phyloP scores from a whole-genome alignment of 2,329 filamentous ascomycete genomes.

The Eutypa lata region DNA sequence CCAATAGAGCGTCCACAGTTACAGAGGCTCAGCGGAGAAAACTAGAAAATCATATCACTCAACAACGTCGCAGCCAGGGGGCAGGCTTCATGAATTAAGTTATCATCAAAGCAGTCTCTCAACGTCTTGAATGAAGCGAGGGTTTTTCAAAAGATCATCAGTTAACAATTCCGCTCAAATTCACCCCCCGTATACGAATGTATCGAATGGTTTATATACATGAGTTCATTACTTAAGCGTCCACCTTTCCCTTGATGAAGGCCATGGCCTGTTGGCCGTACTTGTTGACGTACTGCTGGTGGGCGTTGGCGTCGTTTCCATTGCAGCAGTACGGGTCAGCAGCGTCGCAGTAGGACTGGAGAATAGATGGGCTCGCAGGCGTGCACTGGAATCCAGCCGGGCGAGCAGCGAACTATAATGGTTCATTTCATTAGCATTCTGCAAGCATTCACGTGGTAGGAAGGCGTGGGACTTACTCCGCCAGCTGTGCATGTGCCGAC shows the following conservation, averaged over 20 bases:
- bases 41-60: no score
- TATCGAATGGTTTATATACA: no score
- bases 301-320: constrained; percentile 56
- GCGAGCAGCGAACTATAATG: constrained; percentile 55
- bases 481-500: constrained; percentile 57
- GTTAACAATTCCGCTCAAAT: no score
- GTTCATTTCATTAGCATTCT: neutral
- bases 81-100: no score
- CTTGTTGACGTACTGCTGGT: constrained; percentile 61
- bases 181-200: no score
- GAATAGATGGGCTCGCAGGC: constrained; percentile 45
- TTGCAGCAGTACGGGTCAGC: constrained; percentile 66
- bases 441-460: neutral
- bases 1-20: no score
- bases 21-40: no score
- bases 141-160: no score
- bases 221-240: no score
- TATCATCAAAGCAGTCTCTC: no score
- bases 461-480: constrained; percentile 48
- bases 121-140: no score
- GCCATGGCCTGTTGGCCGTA: constrained; percentile 57
- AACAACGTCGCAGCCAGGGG: no score
- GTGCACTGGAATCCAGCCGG: constrained; percentile 55
- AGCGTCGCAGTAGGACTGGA: constrained; percentile 64
- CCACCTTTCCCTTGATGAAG: constrained; percentile 51